Base-by-base conservation (phyloP, 2,329 filamentous ascomycete genomes). In the Cladosporium sp. region DNA sequence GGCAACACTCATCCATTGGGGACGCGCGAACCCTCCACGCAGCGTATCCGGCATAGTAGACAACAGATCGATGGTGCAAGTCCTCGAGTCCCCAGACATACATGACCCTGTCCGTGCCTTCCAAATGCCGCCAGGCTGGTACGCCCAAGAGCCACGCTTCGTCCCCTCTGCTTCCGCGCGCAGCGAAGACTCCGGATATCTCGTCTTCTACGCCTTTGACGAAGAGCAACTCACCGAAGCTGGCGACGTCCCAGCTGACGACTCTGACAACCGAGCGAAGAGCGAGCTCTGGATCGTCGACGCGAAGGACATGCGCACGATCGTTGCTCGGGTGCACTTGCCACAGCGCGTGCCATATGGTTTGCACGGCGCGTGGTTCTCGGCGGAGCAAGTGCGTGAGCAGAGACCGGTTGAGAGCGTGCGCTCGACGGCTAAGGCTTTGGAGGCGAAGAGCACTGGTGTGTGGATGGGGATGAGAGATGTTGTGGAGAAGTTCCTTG, bases 241-340 rank as follows among this genome's bases (percentile, higher is more conserved):
- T 26, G 76, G 76, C 12, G 74, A 75, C 14, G 73, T 75, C 4
- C 74, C 73, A 4, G 32, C 61, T 0, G 81, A 87, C n/a, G 65
- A 77, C 0, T 75, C 79, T 0, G 75, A 76, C 1, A 54, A 26
- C 3, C 61, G 72, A 11, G 80, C 86, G 0, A 79, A 74, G 28
- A 88, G 85, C 36, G 88, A 92, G 74, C 78, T 92, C 0, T 92
- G 89, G 89, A 80, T 91, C 15, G 82, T 92, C 34, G 84, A 91
- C 71, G 89, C 88, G 0, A 83, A 74, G 67, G 80, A 80, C 2
- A 91, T 92, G 88, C 80, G 74, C 28, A 80, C 86, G 3, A 79
- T 91, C 0, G 81, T 90, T 3, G 86, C 84, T 6, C 83, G 80
- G 66, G 81, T 92, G 3, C 76, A 78, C 24, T 77, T 92, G 38